Evolutionary conservation across 495 filamentous ascomycete species (phyloP).

Genomic region (Lophiotrema nucula): DNA sequence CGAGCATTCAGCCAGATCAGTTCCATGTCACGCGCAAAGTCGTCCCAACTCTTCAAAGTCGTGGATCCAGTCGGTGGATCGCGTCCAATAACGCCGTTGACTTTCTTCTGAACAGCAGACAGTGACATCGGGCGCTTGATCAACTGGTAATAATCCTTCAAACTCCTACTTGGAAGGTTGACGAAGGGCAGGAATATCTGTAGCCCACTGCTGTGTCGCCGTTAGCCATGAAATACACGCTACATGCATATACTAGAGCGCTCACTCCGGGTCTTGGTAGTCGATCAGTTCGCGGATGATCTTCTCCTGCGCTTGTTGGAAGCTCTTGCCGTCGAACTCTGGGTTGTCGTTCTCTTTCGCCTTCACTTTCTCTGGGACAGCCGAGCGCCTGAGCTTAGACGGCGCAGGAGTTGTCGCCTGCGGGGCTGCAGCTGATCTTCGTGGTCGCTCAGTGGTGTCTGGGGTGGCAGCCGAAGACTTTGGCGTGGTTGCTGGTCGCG

Average conservation of each 20-base stretch:
- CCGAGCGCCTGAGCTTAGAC: constrained; percentile 19
- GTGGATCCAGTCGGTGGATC: constrained; percentile 62
- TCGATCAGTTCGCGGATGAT: constrained; percentile 67
- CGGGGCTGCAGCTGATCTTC: constrained; percentile 23
- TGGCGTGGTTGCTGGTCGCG: neutral
- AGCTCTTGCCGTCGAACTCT: constrained; percentile 56
- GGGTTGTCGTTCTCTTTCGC: constrained; percentile 50
- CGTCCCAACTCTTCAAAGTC: constrained; percentile 72
- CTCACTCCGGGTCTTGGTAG: constrained; percentile 59
- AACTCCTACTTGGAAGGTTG: constrained; percentile 59
- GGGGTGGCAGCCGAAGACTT: constrained; percentile 9
- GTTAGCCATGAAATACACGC: too few species aligned
- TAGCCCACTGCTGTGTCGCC: constrained; percentile 44
- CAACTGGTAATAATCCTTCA: constrained; percentile 74
- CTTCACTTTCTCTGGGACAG: constrained; percentile 46
- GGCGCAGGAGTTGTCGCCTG: constrained; percentile 7
- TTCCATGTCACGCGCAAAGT: constrained; percentile 73
- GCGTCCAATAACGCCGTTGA: constrained; percentile 66
- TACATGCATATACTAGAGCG: constrained; percentile 44
- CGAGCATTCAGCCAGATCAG: constrained; percentile 84
- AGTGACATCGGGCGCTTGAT: constrained; percentile 73
- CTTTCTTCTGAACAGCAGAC: constrained; percentile 65
- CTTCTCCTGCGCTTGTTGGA: constrained; percentile 80
- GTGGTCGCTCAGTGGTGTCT: constrained; percentile 21
- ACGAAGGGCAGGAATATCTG: constrained; percentile 64